Percentiles rank a stretch among this genome's conserved stretches.
Conservation (phyloP, 352 stramenopile species). For the Hyaloperonospora arabidopsidis region DNA sequence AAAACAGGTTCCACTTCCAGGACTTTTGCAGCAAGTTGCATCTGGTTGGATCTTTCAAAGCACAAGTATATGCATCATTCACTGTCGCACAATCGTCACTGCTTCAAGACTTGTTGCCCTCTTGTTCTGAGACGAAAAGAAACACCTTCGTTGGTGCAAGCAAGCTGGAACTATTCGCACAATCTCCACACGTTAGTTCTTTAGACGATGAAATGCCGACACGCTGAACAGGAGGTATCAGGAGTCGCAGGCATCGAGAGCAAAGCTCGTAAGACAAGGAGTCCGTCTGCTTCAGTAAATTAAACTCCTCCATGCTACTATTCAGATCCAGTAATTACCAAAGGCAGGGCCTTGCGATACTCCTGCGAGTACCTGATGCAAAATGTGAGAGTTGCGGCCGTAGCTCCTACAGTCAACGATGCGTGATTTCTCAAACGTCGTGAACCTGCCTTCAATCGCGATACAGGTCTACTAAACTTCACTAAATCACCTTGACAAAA, state of each 20-base stretch:
- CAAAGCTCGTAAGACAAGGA: constrained; percentile 33
- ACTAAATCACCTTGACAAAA: constrained; percentile 81
- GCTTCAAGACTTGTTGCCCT: constrained; percentile 51
- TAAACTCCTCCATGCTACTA: constrained; percentile 45
- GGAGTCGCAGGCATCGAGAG: constrained; percentile 62
- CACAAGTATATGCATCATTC: constrained; percentile 42
- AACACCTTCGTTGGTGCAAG: constrained; percentile 71
- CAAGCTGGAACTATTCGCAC: constrained; percentile 64
- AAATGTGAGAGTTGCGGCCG: constrained; percentile 91
- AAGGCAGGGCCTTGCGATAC: constrained; percentile 64
- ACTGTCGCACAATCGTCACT: constrained; percentile 18
- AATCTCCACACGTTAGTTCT: constrained; percentile 75
- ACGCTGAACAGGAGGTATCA: constrained; percentile 76
- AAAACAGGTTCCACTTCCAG: constrained; percentile 74
- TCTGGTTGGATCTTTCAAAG: constrained; percentile 58
- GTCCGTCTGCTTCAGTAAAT: constrained; percentile 44
- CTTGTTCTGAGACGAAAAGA: constrained; percentile 57
- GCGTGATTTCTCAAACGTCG: constrained; percentile 75
- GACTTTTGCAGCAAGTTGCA: constrained; percentile 57
- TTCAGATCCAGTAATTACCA: constrained; percentile 62
- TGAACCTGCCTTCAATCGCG: constrained; percentile 72
- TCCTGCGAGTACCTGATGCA: constrained; percentile 86
- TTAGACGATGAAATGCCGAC: constrained; percentile 64
- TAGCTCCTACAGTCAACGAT: constrained; percentile 61
- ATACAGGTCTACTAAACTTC: constrained; percentile 65